Base-by-base conservation (phyloP, 495 filamentous ascomycete genomes). In the Penicillium lividum region DNA sequence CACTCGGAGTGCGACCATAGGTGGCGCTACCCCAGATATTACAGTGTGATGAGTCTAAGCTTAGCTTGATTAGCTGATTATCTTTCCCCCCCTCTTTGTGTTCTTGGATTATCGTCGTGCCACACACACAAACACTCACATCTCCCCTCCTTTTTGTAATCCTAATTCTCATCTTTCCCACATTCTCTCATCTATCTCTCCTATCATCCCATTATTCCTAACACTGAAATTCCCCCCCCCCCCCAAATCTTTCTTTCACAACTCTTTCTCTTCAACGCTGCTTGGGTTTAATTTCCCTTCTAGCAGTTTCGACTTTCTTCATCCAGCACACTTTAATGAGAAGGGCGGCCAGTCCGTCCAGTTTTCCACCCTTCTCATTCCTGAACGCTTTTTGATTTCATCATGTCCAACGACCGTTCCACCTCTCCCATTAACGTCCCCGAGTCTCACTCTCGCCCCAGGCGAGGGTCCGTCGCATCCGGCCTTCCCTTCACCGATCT, bases 381-480 rank as follows among this genome's bases (percentile, higher is more conserved):
- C 28, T 55, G 51, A 31, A 55, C 50, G 11, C 51, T 11, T 22
- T 34, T 44, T 29, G 50, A 27, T 8, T 53, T 54, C 45, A 71
- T 36, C 66, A 83, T 83, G 80, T 78, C 80, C 29, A 72, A 75
- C 68, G 77, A 77, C 62, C 78, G 75, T 44, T 73, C 73, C 5
- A 74, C 78, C 55, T 72, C 78, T 27, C 79, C 80, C 13, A 80
- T 80, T 44, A 77, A 76, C 29, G 72, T 78, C 45, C 73, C 75
- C 10, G 66, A 72, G 9, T 52, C 78, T 7, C 70, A 72, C 22
- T 55, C 74, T 42, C 78, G 68, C 45, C 74, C 60, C 34, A 73
- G 81, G 51, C 81, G 80, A 30, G 69, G 74, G 18, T 84, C 81
- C 34, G 70, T 84, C 53, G 76, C 79, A 8, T 71, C 77, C 27